Evolutionary conservation across 257 asterid genomes (phyloP).

Genomic region (Schizonepeta tenuifolia): DNA sequence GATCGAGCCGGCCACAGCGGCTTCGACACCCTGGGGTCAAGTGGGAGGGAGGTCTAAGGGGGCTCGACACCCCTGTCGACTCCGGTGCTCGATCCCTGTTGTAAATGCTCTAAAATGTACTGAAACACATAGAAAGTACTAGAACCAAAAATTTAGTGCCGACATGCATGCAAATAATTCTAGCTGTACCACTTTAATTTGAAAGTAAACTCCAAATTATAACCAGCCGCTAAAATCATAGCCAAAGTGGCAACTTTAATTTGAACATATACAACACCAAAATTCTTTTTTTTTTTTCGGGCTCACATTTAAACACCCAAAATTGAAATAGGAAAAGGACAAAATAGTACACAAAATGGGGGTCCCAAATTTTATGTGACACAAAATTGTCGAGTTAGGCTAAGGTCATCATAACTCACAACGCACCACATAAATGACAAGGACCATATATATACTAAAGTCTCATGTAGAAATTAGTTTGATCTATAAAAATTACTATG

Average conservation of each 20-base stretch:
- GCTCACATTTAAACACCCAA: not conserved
- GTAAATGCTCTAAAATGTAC: too few relatives aligned
- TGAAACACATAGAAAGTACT: too few relatives aligned
- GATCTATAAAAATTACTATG: not conserved
- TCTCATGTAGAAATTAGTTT: not conserved
- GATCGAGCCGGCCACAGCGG: too few relatives aligned
- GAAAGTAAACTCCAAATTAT: not conserved
- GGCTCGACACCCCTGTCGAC: too few relatives aligned
- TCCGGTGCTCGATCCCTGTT: too few relatives aligned
- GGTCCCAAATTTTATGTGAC: not conserved
- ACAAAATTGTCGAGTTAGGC: constrained; percentile 4
- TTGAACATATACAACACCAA: not conserved
- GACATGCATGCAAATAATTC: too few relatives aligned
- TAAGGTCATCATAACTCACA: not conserved
- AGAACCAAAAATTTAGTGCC: too few relatives aligned
- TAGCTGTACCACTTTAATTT: not conserved
- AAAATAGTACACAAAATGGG: not conserved
- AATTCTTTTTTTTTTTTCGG: not conserved
- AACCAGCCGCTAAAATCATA: not conserved
- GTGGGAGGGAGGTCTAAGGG: too few relatives aligned
- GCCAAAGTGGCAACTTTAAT: not conserved
- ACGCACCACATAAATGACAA: constrained; percentile 2
- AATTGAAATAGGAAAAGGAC: not conserved
- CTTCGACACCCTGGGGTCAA: too few relatives aligned
- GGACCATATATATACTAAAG: not conserved